These are phyloP conservation scores for Colletotrichum incanum DNA, from an alignment of 2,329 filamentous ascomycete genomes.

Conservation along the genomic window DNA sequence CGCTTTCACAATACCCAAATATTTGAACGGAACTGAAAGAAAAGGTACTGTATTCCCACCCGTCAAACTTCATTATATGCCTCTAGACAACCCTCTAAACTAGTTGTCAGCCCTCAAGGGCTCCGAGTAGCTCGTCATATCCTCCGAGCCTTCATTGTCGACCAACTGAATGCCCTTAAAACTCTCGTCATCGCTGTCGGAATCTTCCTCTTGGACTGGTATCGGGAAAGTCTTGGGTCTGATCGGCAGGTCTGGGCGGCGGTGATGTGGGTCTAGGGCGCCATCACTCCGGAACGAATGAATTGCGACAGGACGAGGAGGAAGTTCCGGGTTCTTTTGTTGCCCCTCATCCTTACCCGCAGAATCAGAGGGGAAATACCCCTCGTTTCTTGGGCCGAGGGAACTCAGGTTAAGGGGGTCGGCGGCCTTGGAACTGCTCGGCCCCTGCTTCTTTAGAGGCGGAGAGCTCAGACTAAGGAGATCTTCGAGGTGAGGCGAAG, in stretches of 20 bases:
- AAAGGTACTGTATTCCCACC: conserved; percentile 10
- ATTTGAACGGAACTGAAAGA: neutral
- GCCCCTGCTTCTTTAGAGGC: neutral
- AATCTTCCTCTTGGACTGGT: conserved; percentile 20
- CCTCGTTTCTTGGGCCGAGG: conserved; percentile 5
- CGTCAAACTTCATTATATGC: neutral
- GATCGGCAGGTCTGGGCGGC: conserved; percentile 28
- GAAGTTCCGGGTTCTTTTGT: conserved; percentile 9
- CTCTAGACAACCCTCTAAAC: neutral
- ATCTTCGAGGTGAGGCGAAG: conserved; percentile 25
- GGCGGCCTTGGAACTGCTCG: neutral
- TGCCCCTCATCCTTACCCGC: neutral
- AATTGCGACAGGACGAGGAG: conserved; percentile 13
- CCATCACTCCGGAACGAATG: conserved; percentile 36
- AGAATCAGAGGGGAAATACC: neutral
- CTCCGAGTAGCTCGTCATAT: conserved; percentile 29
- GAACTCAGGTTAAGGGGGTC: conserved; percentile 26
- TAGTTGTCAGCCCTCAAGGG: conserved; percentile 26
- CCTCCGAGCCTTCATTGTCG: conserved; percentile 51
- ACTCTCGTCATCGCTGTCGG: conserved; percentile 52
- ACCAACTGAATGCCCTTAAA: conserved; percentile 57
- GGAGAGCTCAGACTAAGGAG: conserved; percentile 16
- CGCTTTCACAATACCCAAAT: neutral
- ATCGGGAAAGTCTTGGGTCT: conserved; percentile 32
- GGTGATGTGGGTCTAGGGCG: conserved; percentile 16